A percentile compares a stretch with the other conserved stretches of the same genome.
Conservation (phyloP, 2,329 filamentous ascomycete species). For the Aspergillus novoparasiticus region DNA sequence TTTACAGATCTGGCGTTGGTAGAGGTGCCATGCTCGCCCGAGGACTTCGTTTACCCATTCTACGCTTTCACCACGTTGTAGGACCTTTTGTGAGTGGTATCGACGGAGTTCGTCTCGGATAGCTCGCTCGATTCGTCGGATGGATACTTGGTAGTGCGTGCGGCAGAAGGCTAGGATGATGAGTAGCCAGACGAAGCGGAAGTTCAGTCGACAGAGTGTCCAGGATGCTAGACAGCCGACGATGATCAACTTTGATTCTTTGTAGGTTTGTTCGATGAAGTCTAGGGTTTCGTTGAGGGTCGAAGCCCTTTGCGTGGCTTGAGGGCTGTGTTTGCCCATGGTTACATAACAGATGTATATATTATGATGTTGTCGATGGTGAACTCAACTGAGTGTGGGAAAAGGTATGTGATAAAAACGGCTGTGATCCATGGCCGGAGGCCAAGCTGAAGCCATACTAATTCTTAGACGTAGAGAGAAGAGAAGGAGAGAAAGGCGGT, state of each 20-base stretch:
- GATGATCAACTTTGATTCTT: slow-evolving; percentile 20
- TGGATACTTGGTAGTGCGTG: slow-evolving; percentile 14
- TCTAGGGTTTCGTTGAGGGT: slow-evolving; percentile 5
- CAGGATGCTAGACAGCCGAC: slow-evolving; percentile 18
- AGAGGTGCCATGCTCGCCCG: slow-evolving; percentile 19
- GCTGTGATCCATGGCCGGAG: neutral
- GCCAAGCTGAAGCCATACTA: neutral
- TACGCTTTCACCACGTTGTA: slow-evolving; percentile 15
- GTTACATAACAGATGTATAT: neutral
- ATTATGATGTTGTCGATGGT: neutral
- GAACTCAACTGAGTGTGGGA: neutral
- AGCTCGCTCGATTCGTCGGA: slow-evolving; percentile 15
- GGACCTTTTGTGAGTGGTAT: slow-evolving; percentile 14
- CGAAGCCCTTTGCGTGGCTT: neutral
- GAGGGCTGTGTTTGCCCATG: slow-evolving; percentile 12
- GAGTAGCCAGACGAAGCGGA: slow-evolving; percentile 15
- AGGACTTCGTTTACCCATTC: slow-evolving; percentile 18
- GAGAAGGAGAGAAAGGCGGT: neutral
- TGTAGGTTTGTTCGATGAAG: slow-evolving; percentile 17
- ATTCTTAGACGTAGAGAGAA: neutral
- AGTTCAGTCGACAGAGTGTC: slow-evolving; percentile 16
- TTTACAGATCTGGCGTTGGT: slow-evolving; percentile 16
- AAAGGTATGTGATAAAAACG: neutral
- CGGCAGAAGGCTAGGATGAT: slow-evolving; percentile 19
- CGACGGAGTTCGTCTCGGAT: slow-evolving; percentile 17